These are phyloP conservation scores for Jatropha multifida DNA, from an alignment of 441 rosid species.

Conservation along the genomic window DNA sequence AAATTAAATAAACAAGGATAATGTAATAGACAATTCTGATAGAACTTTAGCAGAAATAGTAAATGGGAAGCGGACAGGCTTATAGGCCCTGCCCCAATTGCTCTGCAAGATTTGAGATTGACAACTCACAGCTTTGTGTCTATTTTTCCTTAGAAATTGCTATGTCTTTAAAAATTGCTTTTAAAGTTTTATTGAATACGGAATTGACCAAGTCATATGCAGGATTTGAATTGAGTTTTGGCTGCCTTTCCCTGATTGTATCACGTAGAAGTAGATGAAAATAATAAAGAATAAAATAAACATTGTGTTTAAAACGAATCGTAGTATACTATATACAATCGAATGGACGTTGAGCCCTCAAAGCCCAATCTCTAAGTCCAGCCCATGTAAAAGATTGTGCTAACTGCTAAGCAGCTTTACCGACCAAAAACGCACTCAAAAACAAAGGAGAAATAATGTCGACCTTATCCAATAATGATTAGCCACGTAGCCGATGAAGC, in stretches of 20 bases:
- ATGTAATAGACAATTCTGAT: neutral
- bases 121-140: neutral
- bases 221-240: too few species aligned
- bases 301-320: too few species aligned
- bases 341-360: too few species aligned
- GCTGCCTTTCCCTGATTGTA: neutral
- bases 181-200: too few species aligned
- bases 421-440: neutral
- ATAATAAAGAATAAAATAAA: too few species aligned
- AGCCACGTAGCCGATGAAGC: slow-evolving; percentile 25
- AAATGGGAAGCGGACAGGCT: slow-evolving; percentile 1
- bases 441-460: neutral
- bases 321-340: too few species aligned
- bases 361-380: neutral
- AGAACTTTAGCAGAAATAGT: neutral
- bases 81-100: neutral
- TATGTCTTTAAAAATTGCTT: neutral
- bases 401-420: neutral
- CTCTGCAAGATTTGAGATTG: neutral
- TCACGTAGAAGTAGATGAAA: too few species aligned
- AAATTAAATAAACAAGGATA: neutral
- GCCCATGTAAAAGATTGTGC: neutral
- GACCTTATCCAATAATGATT: slow-evolving; percentile 20
- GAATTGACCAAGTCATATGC: neutral
- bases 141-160: neutral